Base-by-base conservation (phyloP, 2,329 filamentous ascomycete genomes). In the Reticulascus tulasneorum region DNA sequence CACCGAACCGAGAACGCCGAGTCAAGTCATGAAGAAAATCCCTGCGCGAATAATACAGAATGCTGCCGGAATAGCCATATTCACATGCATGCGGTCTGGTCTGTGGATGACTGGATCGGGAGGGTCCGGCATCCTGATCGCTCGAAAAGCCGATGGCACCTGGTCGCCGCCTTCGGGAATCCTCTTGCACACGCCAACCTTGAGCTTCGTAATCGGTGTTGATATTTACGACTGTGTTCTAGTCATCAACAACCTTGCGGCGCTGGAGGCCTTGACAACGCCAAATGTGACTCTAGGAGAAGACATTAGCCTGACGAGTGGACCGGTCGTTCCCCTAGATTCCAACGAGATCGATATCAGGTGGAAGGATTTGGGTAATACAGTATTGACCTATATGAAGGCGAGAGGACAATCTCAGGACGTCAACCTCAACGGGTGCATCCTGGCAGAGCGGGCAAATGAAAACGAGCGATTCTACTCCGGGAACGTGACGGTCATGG, bases 221-320 rank as follows among this genome's bases (percentile, higher is more conserved):
- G 91, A 97, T 56, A 89, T 96, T 21, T 97, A 96, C 67, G 91
- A 97, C 59, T 95, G 90, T 54, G 85, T 97, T 11, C 75, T 96
- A 8, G 85, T 96, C 23, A 90, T 96, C 55, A 96, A 94, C 64
- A 89, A 85, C 28, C 79, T 86, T 29, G 76, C 86, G 38, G 88
- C 89, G 7, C 67, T 97, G 29, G 85, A 95, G 47, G 79, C 85
- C 1, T 30, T 46, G 25, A 88, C 86, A 23, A 82, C 81, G 39
- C 67, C 91, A 4, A 77, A 84, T 35, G 80, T 88, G 37, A 93
- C 86, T 0, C 67, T 97, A 3, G 90, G 90, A 6, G 82, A 84
- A 29, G 88, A 95, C 56, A 75, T 94, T 34, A 82, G 78, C 44
- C 78, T 88, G 18, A 77, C 82, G 7, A 79, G 82, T 7, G 90